Base-by-base conservation (phyloP, 2,329 filamentous ascomycete genomes). In the Ascocoryne sarcoides region DNA sequence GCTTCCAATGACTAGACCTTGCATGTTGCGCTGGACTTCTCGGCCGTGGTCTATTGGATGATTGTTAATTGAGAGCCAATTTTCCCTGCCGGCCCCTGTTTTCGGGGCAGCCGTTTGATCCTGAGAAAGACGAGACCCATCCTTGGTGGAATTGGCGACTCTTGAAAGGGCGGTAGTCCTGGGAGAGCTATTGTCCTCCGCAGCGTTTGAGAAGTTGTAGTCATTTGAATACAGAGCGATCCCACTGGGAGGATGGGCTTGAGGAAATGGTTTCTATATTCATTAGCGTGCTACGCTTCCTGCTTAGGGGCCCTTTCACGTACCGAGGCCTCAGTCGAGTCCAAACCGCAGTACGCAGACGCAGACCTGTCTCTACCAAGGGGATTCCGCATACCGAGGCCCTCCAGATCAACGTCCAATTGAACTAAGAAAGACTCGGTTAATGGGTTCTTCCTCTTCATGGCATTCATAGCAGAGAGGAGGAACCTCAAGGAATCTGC, bases 351-450 rank as follows among this genome's bases (percentile, higher is more conserved):
- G 4, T 61, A 55, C 29, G 67, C 61, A 34, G 72, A 68, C n/a
- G 71, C 65, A 36, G 78, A n/a, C n/a, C n/a, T n/a, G n/a, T n/a
- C n/a, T n/a, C n/a, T n/a, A n/a, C n/a, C n/a, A n/a, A n/a, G n/a
- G n/a, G n/a, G n/a, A n/a, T n/a, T n/a, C 12, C 23, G 23, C 46
- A 78, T 62, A 10, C 79, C 77, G 18, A 86, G 69, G 9, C 77
- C 79, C 59, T 93, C 85, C 3, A 96, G 71, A 56, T 98, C 92
- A 12, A 95, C 82, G 51, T 96, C 88, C 4, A 96, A 69, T 60
- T 96, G 92, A 3, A 92, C 85, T 26, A 96, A 67, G 65, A 96
- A 96, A 0, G 90, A 95, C 58, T 95, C 89, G 0, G 90, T 94
- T 36, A 98, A 69, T 0, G 89, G 89, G 50, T 94, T 95, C 53